Conservation (phyloP, 805 yeast genomes). For the Henningerozyma blattae region DNA sequence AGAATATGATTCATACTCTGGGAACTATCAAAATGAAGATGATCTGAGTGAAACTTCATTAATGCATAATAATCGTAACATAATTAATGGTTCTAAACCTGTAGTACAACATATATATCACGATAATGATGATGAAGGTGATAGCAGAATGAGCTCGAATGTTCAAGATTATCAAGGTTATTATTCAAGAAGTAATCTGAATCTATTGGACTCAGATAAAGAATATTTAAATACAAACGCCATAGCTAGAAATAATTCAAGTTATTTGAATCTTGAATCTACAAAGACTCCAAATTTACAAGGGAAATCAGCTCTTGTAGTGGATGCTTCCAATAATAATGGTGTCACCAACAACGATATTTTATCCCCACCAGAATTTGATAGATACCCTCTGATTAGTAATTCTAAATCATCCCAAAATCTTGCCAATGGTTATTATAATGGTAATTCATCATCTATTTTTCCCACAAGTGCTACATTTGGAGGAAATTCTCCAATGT, state of each 20-base stretch:
- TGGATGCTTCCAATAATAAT: not conserved
- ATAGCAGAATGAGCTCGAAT: conserved; percentile 1
- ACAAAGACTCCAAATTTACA: not conserved
- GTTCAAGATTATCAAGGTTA: conserved; percentile 20
- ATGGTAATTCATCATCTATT: conserved; percentile 10
- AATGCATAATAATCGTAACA: not conserved
- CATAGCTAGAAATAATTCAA: conserved; percentile 5
- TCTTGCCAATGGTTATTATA: not conserved
- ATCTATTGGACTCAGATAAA: conserved; percentile 1
- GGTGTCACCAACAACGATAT: conserved; percentile 13
- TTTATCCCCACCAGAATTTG: conserved; percentile 44
- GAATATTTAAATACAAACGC: conserved; percentile 1
- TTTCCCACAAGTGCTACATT: conserved; percentile 10
- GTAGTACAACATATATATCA: not conserved
- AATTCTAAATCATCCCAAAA: conserved; percentile 43
- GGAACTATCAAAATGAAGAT: conserved; percentile 1
- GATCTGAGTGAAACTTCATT: conserved; percentile 1
- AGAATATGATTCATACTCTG: conserved; percentile 5
- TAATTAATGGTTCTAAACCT: too few species aligned
- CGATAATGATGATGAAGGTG: not conserved
- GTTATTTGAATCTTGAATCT: not conserved
- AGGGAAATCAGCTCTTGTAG: too few species aligned
- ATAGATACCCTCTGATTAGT: conserved; percentile 54
- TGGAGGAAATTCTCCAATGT: not conserved
- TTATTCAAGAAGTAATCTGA: conserved; percentile 12